These are phyloP conservation scores for Jatropha multifida DNA, from an alignment of 441 rosid genomes.

Conservation along the genomic window DNA sequence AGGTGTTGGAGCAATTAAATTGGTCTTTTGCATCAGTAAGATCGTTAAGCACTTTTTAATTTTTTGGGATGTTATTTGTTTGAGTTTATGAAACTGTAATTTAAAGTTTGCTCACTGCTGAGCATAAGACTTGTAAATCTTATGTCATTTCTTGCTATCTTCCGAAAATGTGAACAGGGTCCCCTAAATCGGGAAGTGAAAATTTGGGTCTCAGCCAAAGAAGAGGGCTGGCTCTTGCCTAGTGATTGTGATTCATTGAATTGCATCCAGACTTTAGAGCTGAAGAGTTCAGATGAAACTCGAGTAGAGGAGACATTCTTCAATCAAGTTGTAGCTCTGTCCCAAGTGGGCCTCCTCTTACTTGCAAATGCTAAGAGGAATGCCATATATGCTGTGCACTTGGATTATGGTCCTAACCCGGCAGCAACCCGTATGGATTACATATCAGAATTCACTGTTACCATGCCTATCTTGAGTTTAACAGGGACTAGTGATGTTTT, in stretches of 20 bases:
- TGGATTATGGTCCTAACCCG: conserved; percentile 74
- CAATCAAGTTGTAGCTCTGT: conserved; percentile 67
- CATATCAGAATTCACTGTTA: conserved; percentile 74
- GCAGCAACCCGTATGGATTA: conserved; percentile 66
- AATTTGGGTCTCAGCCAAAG: conserved; percentile 70
- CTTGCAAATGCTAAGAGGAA: conserved; percentile 90
- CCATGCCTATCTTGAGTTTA: conserved; percentile 86
- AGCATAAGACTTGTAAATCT: background rate
- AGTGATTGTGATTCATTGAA: conserved; percentile 65
- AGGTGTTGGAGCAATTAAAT: conserved; percentile 2
- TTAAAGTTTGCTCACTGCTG: background rate
- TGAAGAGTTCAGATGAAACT: conserved; percentile 65
- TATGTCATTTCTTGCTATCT: background rate
- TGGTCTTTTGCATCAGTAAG: conserved; percentile 1
- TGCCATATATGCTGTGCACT: conserved; percentile 73
- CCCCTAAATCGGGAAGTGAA: conserved; percentile 71
- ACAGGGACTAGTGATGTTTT: conserved; percentile 58
- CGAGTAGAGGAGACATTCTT: conserved; percentile 67
- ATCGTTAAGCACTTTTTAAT: background rate
- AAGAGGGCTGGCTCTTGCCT: conserved; percentile 81
- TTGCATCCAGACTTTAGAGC: conserved; percentile 71
- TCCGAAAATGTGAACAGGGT: conserved; percentile 47
- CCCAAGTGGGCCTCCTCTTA: conserved; percentile 62
- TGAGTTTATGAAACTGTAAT: background rate
- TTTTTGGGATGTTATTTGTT: background rate